Base-by-base conservation (phyloP, 139 green algal species). In the Haematococcus lacustris region DNA sequence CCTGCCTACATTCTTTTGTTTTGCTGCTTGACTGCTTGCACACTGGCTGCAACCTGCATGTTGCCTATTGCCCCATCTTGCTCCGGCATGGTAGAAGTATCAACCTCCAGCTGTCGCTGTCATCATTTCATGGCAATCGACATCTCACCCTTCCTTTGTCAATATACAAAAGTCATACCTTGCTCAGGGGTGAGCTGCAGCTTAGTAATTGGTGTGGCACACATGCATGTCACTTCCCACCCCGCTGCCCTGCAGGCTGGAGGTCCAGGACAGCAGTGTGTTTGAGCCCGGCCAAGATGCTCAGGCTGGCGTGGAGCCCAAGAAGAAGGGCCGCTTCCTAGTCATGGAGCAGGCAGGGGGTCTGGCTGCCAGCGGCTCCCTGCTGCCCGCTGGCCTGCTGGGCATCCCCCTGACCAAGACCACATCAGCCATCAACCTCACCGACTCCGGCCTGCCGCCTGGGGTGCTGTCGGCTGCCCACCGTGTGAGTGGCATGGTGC, bases 301-400 rank as follows among this genome's bases (percentile, higher is more conserved):
- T 3, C 47, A 38, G 9, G 23, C 34, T 25, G 39, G 25, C 23
- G n/a, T 78, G 51, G 78, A 83, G 74, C 76, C 81, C 26, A 83
- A 85, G 74, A 83, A 83, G 70, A 78, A 91, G 70, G 91, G 91
- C 9, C 78, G 91, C 25, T 97, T 97, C 82, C 87, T 87, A 23
- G 91, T 94, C 35, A 90, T 94, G 23, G 84, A 91, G 67, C 85
- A 94, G 37, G 37, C 40, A 60, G 4, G n/a, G n/a, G n/a, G n/a
- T n/a, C n/a, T n/a, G n/a, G n/a, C n/a, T n/a, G n/a, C n/a, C n/a
- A n/a, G n/a, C n/a, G n/a, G n/a, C n/a, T n/a, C n/a, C n/a, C n/a
- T n/a, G n/a, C n/a, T n/a, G n/a, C n/a, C n/a, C n/a, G n/a, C n/a
- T n/a, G n/a, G n/a, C n/a, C n/a, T n/a, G n/a, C n/a, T n/a, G n/a